Evolutionary conservation across 164 flowering plant species (phyloP), one percentile per base, ranked within the genome.

Genomic region (Stephania yunnanensis): DNA sequence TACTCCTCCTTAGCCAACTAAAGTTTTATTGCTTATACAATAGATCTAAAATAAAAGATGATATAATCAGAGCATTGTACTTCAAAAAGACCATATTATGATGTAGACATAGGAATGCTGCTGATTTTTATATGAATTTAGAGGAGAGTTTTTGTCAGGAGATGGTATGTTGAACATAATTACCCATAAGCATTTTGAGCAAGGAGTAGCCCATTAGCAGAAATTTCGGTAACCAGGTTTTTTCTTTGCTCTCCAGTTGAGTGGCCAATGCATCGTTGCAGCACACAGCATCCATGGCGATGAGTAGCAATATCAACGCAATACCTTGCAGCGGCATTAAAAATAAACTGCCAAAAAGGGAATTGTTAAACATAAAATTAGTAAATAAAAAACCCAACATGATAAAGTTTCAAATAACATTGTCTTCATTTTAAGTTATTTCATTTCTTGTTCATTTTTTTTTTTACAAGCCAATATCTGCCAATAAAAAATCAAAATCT

Each of bases 161-260:
- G 6, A 19, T 9, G 72, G 10, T 42, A 29, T 10, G 2, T 74
- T 74, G 22, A 7, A 68, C 74, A 68, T 55, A 69, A 50, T 81
- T 86, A 88, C 91, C 91, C 91, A 75, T 58, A 88, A 69, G 85
- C 78, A 83, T 87, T 85, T 79, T 83, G 87, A 46, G 91, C 84
- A 70, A 88, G 89, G 0, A 77, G 77, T 74, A 84, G 82, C n/a
- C 83, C 87, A 76, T 87, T 82, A 30, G 78, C 61, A 31, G 85
- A 78, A 46, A 88, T 84, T 81, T 80, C 81, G 29, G 81, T 75
- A 42, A 86, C 72, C 84, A 88, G 78, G 6, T 70, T 75, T 31
- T 83, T 82, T 71, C 78, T 81, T 29, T 79, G 72, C 46, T 81
- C 80, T 70, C 89, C 91, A 22, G 69, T 83, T 36, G 91, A 73